Percentiles rank a stretch among this genome's conserved stretches.
Conservation (phyloP, 176 grass and related monocot species). For the Phragmites australis region DNA sequence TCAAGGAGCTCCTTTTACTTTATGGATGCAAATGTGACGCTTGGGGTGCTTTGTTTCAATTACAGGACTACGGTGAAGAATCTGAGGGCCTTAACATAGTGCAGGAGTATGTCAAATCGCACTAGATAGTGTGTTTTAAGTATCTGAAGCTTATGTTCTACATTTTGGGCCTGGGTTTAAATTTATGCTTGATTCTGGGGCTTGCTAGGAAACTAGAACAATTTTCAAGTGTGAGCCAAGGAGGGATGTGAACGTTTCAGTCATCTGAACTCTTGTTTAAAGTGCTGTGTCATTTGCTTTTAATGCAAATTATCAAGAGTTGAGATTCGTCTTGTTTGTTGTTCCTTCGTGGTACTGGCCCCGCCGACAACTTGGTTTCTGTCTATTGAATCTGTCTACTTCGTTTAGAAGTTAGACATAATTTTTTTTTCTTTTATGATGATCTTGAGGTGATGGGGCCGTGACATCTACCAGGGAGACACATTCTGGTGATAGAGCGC, state of each 20-base stretch:
- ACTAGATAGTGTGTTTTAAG: constrained; percentile 38
- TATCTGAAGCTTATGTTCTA: constrained; percentile 8
- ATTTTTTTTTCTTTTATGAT: too few species aligned
- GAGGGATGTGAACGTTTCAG: constrained; percentile 1
- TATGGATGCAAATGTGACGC: not conserved
- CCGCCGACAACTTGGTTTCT: too few species aligned
- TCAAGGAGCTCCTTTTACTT: not conserved
- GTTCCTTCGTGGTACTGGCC: too few species aligned
- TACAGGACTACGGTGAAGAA: constrained; percentile 87
- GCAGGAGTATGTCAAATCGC: constrained; percentile 75
- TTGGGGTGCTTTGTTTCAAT: constrained; percentile 10
- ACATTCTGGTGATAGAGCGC: constrained; percentile 41
- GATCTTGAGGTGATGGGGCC: constrained; percentile 33
- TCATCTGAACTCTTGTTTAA: constrained; percentile 37
- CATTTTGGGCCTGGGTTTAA: constrained; percentile 2
- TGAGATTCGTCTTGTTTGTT: not conserved
- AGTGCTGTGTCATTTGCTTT: constrained; percentile 7
- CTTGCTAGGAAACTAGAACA: constrained; percentile 15
- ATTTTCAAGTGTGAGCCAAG: constrained; percentile 25
- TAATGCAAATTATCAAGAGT: constrained; percentile 8
- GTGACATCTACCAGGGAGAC: constrained; percentile 31
- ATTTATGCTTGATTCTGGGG: constrained; percentile 26
- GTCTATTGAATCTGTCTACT: too few species aligned
- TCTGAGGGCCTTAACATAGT: constrained; percentile 93
- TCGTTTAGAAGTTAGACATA: too few species aligned